These are phyloP conservation scores for Quercus glauca DNA, from an alignment of 306 rosid genomes.

Conservation along the genomic window DNA sequence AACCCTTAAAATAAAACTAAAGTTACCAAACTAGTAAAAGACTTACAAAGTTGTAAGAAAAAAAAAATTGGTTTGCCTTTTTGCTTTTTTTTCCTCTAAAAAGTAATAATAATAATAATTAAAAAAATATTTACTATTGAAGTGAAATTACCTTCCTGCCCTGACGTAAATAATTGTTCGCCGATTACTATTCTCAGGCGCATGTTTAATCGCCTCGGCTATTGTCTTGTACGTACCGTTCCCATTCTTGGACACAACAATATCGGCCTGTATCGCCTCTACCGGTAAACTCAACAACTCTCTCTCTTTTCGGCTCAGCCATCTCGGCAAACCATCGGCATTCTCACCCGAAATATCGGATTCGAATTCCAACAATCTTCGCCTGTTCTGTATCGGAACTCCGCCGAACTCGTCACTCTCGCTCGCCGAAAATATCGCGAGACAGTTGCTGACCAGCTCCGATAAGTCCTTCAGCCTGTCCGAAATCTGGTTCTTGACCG, in stretches of 20 bases:
- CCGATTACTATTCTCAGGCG: slow-evolving; percentile 50
- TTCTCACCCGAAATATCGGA: slow-evolving; percentile 20
- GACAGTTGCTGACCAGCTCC: slow-evolving; percentile 71
- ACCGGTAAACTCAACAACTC: slow-evolving; percentile 50
- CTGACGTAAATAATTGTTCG: slow-evolving; percentile 72
- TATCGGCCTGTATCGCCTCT: slow-evolving; percentile 61
- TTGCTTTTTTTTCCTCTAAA: background rate
- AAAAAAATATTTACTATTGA: too few relatives aligned
- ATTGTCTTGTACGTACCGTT: slow-evolving; percentile 66
- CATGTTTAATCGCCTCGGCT: slow-evolving; percentile 71
- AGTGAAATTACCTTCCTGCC: slow-evolving; percentile 81
- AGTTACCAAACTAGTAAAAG: background rate
- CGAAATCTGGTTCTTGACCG: slow-evolving; percentile 45
- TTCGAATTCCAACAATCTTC: slow-evolving; percentile 48
- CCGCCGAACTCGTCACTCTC: slow-evolving; percentile 62
- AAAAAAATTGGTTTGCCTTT: background rate
- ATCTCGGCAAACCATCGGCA: slow-evolving; percentile 53
- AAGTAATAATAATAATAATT: background rate
- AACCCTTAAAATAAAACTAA: slow-evolving; percentile 4
- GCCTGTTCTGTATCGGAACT: slow-evolving; percentile 63
- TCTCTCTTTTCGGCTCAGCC: slow-evolving; percentile 68
- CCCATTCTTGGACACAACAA: slow-evolving; percentile 63
- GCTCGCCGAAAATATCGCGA: slow-evolving; percentile 58
- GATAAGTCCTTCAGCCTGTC: slow-evolving; percentile 54
- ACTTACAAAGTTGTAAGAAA: background rate